phyloP scores from a whole-genome alignment of 345 rosid species.

The Microthlaspi erraticum region DNA sequence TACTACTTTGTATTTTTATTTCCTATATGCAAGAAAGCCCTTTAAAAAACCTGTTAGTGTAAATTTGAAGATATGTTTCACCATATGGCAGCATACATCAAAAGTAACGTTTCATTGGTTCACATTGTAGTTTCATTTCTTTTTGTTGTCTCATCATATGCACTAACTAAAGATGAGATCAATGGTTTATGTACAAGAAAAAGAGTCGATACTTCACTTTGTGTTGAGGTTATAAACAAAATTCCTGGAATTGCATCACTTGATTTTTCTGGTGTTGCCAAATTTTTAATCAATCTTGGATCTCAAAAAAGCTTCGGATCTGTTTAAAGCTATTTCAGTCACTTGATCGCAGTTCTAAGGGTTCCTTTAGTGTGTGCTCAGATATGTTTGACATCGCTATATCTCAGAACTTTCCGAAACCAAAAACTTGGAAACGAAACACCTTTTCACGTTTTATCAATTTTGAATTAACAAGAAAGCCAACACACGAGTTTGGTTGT shows the following conservation, averaged over 20 bases:
- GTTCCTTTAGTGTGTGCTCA: too few relatives aligned
- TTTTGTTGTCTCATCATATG: neutral
- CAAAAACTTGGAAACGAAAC: neutral
- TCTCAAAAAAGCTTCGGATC: neutral
- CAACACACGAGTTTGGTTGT: constrained; percentile 2
- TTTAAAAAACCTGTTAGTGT: too few relatives aligned
- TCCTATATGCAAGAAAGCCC: too few relatives aligned
- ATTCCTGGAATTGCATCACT: neutral
- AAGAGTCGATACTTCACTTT: neutral
- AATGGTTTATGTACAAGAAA: neutral
- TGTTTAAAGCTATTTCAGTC: neutral
- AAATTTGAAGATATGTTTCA: too few relatives aligned
- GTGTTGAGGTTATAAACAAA: constrained; percentile 5
- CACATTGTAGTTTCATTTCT: neutral
- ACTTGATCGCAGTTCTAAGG: too few relatives aligned
- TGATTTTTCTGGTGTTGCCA: neutral
- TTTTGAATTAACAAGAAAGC: constrained; percentile 4
- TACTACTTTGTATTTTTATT: too few relatives aligned
- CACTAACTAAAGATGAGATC: neutral
- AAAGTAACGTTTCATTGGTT: neutral
- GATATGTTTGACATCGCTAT: too few relatives aligned
- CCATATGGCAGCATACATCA: neutral
- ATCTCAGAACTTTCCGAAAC: constrained; percentile 8
- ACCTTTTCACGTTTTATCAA: neutral
- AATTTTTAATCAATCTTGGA: neutral